These are phyloP conservation scores for Nicotiana otophora DNA, from an alignment of 257 asterid species.

Conservation along the genomic window DNA sequence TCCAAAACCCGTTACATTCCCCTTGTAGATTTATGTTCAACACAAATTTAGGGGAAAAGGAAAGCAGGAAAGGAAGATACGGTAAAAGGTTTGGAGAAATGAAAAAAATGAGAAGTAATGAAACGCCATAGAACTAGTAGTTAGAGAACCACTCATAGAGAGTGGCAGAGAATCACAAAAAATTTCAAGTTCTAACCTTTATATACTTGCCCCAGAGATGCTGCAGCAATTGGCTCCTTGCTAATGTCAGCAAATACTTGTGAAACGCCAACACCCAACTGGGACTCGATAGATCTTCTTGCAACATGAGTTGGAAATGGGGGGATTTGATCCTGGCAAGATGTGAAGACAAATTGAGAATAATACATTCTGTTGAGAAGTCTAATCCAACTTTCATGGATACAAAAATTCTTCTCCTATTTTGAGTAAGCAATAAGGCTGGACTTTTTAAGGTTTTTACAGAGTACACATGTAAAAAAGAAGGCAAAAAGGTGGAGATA, in stretches of 20 bases:
- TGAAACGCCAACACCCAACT: slow-evolving; percentile 78
- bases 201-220: slow-evolving; percentile 96
- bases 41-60: neutral
- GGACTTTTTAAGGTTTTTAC: neutral
- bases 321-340: slow-evolving; percentile 91
- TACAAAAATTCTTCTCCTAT: neutral
- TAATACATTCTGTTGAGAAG: slow-evolving; percentile 10
- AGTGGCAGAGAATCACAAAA: neutral
- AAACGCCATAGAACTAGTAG: neutral
- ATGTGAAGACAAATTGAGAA: slow-evolving; percentile 8
- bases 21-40: neutral
- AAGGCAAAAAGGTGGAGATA: neutral
- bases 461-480: neutral
- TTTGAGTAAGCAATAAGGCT: neutral
- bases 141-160: neutral
- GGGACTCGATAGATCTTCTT: slow-evolving; percentile 73
- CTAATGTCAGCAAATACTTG: slow-evolving; percentile 89
- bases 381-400: slow-evolving; percentile 4
- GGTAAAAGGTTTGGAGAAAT: neutral
- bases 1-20: neutral
- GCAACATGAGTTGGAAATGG: slow-evolving; percentile 85
- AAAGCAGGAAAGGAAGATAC: neutral
- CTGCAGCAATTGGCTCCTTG: slow-evolving; percentile 91
- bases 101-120: neutral
- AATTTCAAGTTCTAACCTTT: slow-evolving; percentile 52